Percentiles rank a stretch among this genome's conserved stretches.
phyloP scores from a whole-genome alignment of 1,284 basidiomycete species.

The Irpex sp. region DNA sequence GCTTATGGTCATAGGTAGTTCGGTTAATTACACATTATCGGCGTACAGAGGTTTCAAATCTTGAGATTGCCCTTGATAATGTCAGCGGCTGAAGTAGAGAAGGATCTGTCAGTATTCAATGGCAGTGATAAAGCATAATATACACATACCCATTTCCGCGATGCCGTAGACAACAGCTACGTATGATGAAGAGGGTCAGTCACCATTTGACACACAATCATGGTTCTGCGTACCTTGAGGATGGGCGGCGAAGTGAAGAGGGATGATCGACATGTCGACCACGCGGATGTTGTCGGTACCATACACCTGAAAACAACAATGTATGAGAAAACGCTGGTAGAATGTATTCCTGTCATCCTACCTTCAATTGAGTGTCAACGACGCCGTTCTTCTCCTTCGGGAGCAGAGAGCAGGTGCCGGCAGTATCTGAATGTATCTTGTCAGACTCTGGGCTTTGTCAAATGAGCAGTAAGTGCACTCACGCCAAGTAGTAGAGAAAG shows the following conservation, averaged over 20 bases:
- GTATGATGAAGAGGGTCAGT: not conserved
- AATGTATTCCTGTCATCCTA: constrained; percentile 3
- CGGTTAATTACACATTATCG: not conserved
- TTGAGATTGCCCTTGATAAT: constrained; percentile 37
- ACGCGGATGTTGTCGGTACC: constrained; percentile 46
- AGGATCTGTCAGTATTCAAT: not conserved
- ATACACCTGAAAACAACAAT: constrained; percentile 51
- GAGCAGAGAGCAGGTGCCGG: constrained; percentile 37
- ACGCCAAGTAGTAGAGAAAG: constrained; percentile 36
- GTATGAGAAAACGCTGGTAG: not conserved
- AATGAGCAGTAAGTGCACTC: constrained; percentile 8
- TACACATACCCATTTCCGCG: constrained; percentile 36
- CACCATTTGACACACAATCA: constrained; percentile 2
- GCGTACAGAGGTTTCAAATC: not conserved
- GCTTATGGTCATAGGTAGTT: not conserved
- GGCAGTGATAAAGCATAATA: not conserved
- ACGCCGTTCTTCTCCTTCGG: constrained; percentile 34
- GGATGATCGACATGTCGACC: constrained; percentile 40
- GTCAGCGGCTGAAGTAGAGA: constrained; percentile 30
- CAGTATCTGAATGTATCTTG: constrained; percentile 29
- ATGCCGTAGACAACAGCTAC: constrained; percentile 37
- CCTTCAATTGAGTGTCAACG: constrained; percentile 35
- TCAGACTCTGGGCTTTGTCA: too few relatives aligned
- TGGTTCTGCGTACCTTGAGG: constrained; percentile 30
- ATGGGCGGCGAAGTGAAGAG: constrained; percentile 35